Percentiles rank a stretch among this genome's conserved stretches.
Conservation (phyloP, 345 rosid species). For the Passiflora organensis region DNA sequence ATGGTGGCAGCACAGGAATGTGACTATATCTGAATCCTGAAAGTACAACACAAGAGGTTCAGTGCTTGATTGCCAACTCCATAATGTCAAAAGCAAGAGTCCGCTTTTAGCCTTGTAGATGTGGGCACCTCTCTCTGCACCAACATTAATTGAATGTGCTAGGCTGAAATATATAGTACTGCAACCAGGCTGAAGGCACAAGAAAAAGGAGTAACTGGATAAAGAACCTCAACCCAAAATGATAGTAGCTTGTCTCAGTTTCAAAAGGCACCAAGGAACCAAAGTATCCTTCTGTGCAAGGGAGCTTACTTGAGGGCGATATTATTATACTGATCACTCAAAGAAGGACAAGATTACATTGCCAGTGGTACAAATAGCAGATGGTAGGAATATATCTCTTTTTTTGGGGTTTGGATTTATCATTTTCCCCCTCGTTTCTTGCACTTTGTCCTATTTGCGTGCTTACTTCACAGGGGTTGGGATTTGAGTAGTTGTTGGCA, state of each 20-base stretch:
- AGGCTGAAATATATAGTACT: conserved; percentile 21
- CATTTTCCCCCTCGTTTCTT: not conserved
- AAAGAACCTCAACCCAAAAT: conserved; percentile 27
- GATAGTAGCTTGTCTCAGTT: conserved; percentile 38
- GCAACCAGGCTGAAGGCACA: conserved; percentile 10
- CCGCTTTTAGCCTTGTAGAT: conserved; percentile 2
- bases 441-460: not conserved
- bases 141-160: conserved; percentile 20
- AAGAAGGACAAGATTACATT: conserved; percentile 5
- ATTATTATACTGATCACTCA: conserved; percentile 8
- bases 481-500: conserved; percentile 5
- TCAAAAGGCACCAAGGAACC: conserved; percentile 27
- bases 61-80: conserved; percentile 29
- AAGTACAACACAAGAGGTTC: conserved; percentile 21
- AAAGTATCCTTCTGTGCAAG: not conserved
- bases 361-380: not conserved
- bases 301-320: not conserved
- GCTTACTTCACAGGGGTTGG: not conserved
- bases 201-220: conserved; percentile 5
- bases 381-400: not conserved
- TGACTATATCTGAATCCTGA: conserved; percentile 23
- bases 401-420: not conserved
- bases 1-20: conserved; percentile 6
- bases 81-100: conserved; percentile 11
- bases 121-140: not conserved